These are phyloP conservation scores for Rhodotorula sp. DNA, from an alignment of 1,284 basidiomycete species.

Conservation along the genomic window DNA sequence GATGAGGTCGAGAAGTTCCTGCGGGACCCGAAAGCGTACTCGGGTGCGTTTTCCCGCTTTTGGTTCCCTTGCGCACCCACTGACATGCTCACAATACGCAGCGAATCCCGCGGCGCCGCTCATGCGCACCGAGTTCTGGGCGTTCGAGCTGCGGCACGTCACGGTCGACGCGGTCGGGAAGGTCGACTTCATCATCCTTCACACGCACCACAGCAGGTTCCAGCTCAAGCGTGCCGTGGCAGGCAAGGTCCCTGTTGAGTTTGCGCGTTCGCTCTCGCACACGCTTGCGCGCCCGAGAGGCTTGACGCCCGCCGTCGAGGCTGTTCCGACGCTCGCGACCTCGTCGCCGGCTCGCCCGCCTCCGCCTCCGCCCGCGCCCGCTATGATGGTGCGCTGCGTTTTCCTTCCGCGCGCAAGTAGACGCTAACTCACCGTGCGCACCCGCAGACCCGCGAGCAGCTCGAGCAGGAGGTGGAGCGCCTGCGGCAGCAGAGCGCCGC, in stretches of 20 bases:
- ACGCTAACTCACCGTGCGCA: rapidly evolving
- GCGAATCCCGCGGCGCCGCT: conserved; percentile 13
- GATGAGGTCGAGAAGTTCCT: conserved; percentile 36
- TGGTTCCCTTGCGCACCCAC: no score
- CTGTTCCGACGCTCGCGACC: conserved; percentile 8
- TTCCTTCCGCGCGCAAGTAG: neutral
- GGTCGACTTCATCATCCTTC: conserved; percentile 40
- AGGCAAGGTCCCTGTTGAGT: conserved; percentile 25
- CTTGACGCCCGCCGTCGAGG: conserved; percentile 24
- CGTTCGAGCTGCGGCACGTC: conserved; percentile 34
- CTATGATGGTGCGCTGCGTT: conserved; percentile 17
- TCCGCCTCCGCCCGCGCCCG: conserved; percentile 3
- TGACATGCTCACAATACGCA: neutral
- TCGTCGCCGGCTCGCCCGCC: conserved; percentile 4
- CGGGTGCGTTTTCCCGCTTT: conserved; percentile 8
- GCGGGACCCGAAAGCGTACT: conserved; percentile 27
- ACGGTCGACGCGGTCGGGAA: conserved; percentile 28
- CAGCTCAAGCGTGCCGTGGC: conserved; percentile 29
- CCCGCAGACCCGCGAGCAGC: conserved; percentile 32
- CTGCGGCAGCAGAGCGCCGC: conserved; percentile 8
- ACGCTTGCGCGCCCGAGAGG: conserved; percentile 6
- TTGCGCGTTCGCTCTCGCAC: conserved; percentile 33
- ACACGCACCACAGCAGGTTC: conserved; percentile 24
- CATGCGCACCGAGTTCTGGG: conserved; percentile 26
- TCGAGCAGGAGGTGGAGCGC: conserved; percentile 30